Base-by-base conservation (phyloP, 2,329 filamentous ascomycete genomes). In the Zopfia rhizophila region DNA sequence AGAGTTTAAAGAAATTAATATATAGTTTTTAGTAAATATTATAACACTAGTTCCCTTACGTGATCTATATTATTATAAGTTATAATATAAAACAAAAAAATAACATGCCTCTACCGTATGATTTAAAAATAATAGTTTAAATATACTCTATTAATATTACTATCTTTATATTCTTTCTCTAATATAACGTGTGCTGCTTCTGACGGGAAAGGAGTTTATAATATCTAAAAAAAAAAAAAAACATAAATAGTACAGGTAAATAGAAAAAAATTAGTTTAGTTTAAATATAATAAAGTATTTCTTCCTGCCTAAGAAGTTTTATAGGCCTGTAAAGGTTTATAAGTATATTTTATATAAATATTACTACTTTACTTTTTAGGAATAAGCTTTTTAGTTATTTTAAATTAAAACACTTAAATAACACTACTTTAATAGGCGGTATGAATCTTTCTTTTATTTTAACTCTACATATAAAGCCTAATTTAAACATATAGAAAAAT, bases 41-140 rank as follows among this genome's bases (percentile, higher is more conserved):
- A 13, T 28, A 23, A 19, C 33, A 29, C 23, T 27, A 39, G 28
- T 39, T 48, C 21, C 45, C 45, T 39, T 10, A 22, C 18, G 33
- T 25, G 7, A 44, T 21, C 6, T 27, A 48, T 25, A 50, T 53
- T 27, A 46, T 51, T 17, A 24, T 53, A 17, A 33, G n/a, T n/a
- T n/a, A n/a, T n/a, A n/a, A n/a, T n/a, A n/a, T n/a, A n/a, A n/a
- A n/a, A n/a, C n/a, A n/a, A n/a, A n/a, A n/a, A n/a, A n/a, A n/a
- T n/a, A n/a, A n/a, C n/a, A n/a, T n/a, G n/a, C n/a, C n/a, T n/a
- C n/a, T n/a, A n/a, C n/a, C n/a, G n/a, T n/a, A n/a, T n/a, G n/a
- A n/a, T n/a, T n/a, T n/a, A n/a, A n/a, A n/a, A n/a, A n/a, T n/a
- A n/a, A n/a, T n/a, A n/a, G n/a, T n/a, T n/a, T n/a, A n/a, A n/a